Base-by-base conservation (phyloP, 1,139 yeast genomes). In the Yamadazyma triangularis region DNA sequence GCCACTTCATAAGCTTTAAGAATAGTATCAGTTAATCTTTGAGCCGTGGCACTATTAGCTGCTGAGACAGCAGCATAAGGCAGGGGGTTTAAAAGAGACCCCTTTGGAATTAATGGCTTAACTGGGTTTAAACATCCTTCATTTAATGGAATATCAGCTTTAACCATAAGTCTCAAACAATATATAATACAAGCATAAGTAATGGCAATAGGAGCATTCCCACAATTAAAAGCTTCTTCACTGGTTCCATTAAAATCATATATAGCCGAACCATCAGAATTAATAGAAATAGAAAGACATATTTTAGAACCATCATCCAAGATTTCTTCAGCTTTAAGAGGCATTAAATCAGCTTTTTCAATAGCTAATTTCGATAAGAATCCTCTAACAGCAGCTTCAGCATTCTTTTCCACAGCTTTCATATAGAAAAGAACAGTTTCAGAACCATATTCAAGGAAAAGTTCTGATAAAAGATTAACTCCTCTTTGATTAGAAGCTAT, bases 261-360 rank as follows among this genome's bases (percentile, higher is more conserved):
- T n/a, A 24, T 13, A 4, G 35, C 35, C 3, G 27, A 18, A 9
- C 35, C 35, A 15, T 28, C 30, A 3, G 9, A 6, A 28, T 61
- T 56, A 24, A 75, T 59, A 9, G 61, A 60, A 31, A 78, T 63
- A 10, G 51, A 44, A n/a, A 77, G 59, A 13, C 55, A 41, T 27
- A 78, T 70, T 12, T 59, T 56, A 2, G 82, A 68, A 3, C 85
- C 85, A 45, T 78, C 84, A 47, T 78, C 85, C 58, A 78, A 64
- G 35, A 50, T 65, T 40, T 78, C 85, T 13, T 47, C 54, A 12
- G 81, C 76, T 11, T 40, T 40, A 16, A 78, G 50, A 8, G 58
- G 53, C 11, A 56, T 45, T 21, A 58, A 51, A 3, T 49, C 56
- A 26, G 40, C 50, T 36, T 53, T 48, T 20, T 46, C 42, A 23